phyloP scores from a whole-genome alignment of 352 stramenopile genomes.

The Pythium phragmiticola region DNA sequence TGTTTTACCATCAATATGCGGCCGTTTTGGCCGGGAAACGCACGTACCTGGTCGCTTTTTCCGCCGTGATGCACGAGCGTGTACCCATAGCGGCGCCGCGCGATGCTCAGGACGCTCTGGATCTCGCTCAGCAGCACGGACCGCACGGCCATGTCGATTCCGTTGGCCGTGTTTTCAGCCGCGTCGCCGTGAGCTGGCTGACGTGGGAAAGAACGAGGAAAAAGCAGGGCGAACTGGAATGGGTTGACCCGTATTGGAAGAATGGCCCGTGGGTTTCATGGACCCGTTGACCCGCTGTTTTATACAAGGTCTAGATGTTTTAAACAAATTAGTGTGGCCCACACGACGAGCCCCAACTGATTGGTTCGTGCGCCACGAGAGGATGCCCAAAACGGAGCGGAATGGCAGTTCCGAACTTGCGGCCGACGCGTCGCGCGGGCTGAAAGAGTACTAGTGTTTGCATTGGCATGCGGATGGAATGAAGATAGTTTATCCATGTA shows the following conservation, averaged over 20 bases:
- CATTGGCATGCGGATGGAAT: slow-evolving; percentile 27
- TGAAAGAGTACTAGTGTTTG: not conserved
- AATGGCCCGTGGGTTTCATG: not conserved
- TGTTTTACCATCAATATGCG: not conserved
- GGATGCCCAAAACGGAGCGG: not conserved
- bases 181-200: slow-evolving; percentile 12
- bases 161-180: not conserved
- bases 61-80: slow-evolving; percentile 27
- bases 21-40: slow-evolving; percentile 7
- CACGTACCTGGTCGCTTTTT: slow-evolving; percentile 7
- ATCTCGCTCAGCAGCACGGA: slow-evolving; percentile 71
- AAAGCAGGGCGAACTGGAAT: slow-evolving; percentile 19
- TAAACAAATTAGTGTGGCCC: not conserved
- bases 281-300: slow-evolving; percentile 13
- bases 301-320: not conserved
- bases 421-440: not conserved
- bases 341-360: slow-evolving; percentile 1
- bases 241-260: not conserved
- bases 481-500: slow-evolving; percentile 32
- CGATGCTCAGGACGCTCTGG: slow-evolving; percentile 68
- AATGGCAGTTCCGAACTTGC: slow-evolving; percentile 2
- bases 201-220: not conserved
- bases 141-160: slow-evolving; percentile 29
- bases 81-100: slow-evolving; percentile 53
- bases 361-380: not conserved